These are phyloP conservation scores for Paramecium bursaria DNA, from an alignment of 73 alveolate species.

Conservation along the genomic window DNA sequence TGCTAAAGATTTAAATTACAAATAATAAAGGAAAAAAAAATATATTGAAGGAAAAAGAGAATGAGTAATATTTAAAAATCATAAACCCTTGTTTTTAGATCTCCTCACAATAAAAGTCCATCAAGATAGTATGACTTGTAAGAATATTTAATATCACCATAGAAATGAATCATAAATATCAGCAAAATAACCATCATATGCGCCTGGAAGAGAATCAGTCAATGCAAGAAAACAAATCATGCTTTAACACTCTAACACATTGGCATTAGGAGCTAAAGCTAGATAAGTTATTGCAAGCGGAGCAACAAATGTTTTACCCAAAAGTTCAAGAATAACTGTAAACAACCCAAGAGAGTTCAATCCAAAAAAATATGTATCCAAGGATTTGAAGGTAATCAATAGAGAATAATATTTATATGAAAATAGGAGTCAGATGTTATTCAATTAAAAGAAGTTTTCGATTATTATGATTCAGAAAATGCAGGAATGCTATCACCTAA, in stretches of 20 bases:
- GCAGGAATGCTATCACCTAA: conserved; percentile 51
- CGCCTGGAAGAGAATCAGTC: neutral
- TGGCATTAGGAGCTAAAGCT: neutral
- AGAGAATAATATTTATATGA: no score
- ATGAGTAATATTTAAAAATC: no score
- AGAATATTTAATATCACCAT: no score
- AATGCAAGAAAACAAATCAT: neutral
- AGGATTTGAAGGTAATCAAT: conserved; percentile 54
- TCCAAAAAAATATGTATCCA: conserved; percentile 58
- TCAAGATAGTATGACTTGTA: no score
- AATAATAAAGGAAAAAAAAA: no score
- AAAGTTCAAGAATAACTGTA: neutral
- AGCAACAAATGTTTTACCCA: no score
- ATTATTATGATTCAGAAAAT: conserved; percentile 39
- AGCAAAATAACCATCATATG: no score
- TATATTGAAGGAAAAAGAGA: no score
- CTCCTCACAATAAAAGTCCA: no score
- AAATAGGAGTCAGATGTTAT: conserved; percentile 35
- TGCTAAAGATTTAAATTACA: no score
- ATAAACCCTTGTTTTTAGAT: no score
- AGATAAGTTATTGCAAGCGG: neutral
- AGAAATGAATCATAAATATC: no score
- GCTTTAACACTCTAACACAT: neutral
- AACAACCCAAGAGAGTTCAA: conserved; percentile 12
- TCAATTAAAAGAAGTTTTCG: conserved; percentile 41